Evolutionary conservation across 805 yeast species (phyloP), one percentile per base, ranked within the genome.

Genomic region (Wickerhamomyces sydowiorum): DNA sequence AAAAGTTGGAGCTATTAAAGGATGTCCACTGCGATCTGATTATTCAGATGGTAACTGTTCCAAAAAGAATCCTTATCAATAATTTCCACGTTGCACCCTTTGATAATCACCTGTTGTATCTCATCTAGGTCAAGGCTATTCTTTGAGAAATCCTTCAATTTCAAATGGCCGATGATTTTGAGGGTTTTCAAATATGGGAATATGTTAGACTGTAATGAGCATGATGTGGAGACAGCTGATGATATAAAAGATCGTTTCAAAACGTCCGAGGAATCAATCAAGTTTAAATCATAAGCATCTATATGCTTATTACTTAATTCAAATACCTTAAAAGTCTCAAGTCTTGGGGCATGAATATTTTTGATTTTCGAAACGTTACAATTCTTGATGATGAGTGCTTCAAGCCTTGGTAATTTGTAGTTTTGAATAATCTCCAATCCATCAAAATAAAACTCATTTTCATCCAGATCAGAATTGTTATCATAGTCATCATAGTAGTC

Each of bases 391-490:
- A 47, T 43, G 4, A 55, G 38, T 0, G 43, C 38, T 18, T 48
- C 37, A 3, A 55, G 27, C 2, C 37, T 32, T 3, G 52, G 45
- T 20, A 49, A 38, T 6, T 14, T 39, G 18, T 45, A 37, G 28
- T 54, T 55, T 15, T 47, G 50, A 2, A 55, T 28, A 3, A 56
- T 51, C 40, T 56, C 60, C 18, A 56, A 27, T 0, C 60, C 70
- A 43, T 65, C 66, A 46, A 68, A 64, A 44, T 64, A 66, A 30
- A 66, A 52, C 37, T 54, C 60, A 36, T 65, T 67, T 43, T 62
- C 65, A 22, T 58, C 62, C n/a, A 58, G 48, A 19, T 59, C 60
- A 3, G 61, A 59, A 24, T 61, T 60, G 23, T 56, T 57, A 15
- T 60, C 66, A 31, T 56, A 58, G 13, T 61, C 64, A 17, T 59